Base-by-base conservation (phyloP, 805 yeast species). In the Ogataea trehalophila region DNA sequence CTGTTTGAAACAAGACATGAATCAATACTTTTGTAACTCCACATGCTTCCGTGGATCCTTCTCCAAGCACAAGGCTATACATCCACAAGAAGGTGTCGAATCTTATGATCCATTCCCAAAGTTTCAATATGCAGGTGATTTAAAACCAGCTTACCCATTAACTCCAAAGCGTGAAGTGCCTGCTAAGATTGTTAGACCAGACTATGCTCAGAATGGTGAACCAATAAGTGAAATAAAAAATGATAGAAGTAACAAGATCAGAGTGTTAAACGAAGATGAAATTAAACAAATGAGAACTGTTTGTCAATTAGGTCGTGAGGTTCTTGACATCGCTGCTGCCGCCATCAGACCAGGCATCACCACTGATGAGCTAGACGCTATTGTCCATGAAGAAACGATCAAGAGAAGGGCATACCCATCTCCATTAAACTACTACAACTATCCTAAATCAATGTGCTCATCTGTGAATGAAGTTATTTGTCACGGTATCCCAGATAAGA, bases 401-500 rank as follows among this genome's bases (percentile, higher is more conserved):
- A 88, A 87, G 66, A 79, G 97, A 66, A 82, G 84, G 54, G 89
- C 91, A 3, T 94, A 94, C 65, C 99, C 99, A 17, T 88, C 97
- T 13, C 96, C 99, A 4, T 73, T 92, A 54, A 94, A 94, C 71
- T 94, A 94, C 71, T 91, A 84, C 71, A 87, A 89, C 68, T 94
- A 81, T 71, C 97, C 98, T 39, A 91, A 90, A 65, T 81, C 94
- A 20, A 78, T 88, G 38, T 94, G 99, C 69, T 89, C 96, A 1
- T 89, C 97, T 2, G 85, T 94, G 39, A 94, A 94, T 68, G 99
- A 94, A 72, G 83, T 90, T 48, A 87, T 94, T 51, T 94, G 99
- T 66, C 99, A 94, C 67, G 99, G 99, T 53, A 87, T 94, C 49
- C 99, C 99, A 26, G 99, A 94, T 68, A 77, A 87, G 70, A 78